Conservation (phyloP, 192 early-diverging fungal species). For the Globomyces pollinis-pini region DNA sequence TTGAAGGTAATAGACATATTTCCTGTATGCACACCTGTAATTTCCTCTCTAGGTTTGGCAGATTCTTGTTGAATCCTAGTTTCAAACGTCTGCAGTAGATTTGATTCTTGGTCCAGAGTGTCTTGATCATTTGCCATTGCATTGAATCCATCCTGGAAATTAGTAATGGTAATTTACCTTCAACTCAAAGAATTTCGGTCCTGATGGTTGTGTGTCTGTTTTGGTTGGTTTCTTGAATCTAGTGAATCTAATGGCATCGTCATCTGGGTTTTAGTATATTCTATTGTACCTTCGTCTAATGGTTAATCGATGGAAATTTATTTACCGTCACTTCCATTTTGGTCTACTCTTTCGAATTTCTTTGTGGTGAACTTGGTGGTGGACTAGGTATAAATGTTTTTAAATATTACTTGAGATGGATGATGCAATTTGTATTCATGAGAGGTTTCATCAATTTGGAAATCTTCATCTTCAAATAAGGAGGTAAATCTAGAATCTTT, state of each 20-base stretch:
- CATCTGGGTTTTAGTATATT: slow-evolving; percentile 18
- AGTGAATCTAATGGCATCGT: slow-evolving; percentile 25
- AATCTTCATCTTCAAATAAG: slow-evolving; percentile 86
- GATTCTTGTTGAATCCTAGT: neutral
- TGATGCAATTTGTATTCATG: slow-evolving; percentile 75
- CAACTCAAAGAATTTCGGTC: slow-evolving; percentile 30
- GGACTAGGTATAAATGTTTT: too few relatives aligned
- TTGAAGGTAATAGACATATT: slow-evolving; percentile 34
- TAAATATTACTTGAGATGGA: slow-evolving; percentile 30
- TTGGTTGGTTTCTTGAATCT: slow-evolving; percentile 10
- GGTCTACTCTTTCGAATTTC: slow-evolving; percentile 29
- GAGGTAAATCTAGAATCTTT: slow-evolving; percentile 80
- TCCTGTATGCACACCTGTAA: slow-evolving; percentile 16
- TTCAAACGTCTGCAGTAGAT: neutral
- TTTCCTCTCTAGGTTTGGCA: slow-evolving; percentile 1
- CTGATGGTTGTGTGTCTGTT: slow-evolving; percentile 12
- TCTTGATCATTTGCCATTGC: neutral
- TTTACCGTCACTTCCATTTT: too few relatives aligned
- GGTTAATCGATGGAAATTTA: too few relatives aligned
- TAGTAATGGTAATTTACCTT: slow-evolving; percentile 12
- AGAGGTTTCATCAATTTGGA: slow-evolving; percentile 75
- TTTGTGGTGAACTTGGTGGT: slow-evolving; percentile 22
- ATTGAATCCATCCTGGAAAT: neutral
- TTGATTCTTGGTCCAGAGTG: neutral
- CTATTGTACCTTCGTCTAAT: neutral